Percentiles rank a stretch among this genome's conserved stretches.
phyloP scores from a whole-genome alignment of 768 basidiomycete genomes.

The Cystofilobasidium capitatum region DNA sequence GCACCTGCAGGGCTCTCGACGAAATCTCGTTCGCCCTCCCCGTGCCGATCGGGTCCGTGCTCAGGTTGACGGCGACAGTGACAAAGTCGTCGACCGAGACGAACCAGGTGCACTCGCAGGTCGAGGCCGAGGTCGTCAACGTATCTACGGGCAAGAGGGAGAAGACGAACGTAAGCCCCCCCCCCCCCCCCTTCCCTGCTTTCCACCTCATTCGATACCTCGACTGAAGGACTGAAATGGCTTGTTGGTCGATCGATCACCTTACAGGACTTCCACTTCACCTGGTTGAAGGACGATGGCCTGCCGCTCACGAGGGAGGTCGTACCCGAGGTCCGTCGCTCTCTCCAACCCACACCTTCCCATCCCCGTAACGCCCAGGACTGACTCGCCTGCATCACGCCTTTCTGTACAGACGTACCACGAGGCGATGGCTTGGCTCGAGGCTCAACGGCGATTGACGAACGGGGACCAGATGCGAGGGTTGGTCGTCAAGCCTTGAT shows the following conservation, averaged over 20 bases:
- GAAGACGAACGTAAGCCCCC: conserved; percentile 12
- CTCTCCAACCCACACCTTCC: too few species aligned
- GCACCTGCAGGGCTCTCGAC: conserved; percentile 50
- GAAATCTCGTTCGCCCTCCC: conserved; percentile 62
- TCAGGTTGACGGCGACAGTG: conserved; percentile 61
- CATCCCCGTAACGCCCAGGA: not conserved
- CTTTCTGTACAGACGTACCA: too few species aligned
- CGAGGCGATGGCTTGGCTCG: conserved; percentile 81
- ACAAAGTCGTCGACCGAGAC: conserved; percentile 46
- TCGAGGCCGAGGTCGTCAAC: conserved; percentile 42
- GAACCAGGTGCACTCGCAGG: conserved; percentile 36
- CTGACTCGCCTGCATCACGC: too few species aligned
- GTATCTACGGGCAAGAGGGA: conserved; percentile 55
- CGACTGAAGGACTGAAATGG: not conserved
- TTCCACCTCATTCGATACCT: not conserved
- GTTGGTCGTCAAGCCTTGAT: too few species aligned
- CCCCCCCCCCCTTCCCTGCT: too few species aligned
- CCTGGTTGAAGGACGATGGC: conserved; percentile 3
- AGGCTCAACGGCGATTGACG: conserved; percentile 62
- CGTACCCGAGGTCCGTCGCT: conserved; percentile 8
- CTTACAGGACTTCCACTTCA: conserved; percentile 25
- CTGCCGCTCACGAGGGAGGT: not conserved
- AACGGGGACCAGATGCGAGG: conserved; percentile 56
- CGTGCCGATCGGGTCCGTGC: conserved; percentile 73
- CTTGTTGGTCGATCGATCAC: too few species aligned